A percentile compares a stretch with the other conserved stretches of the same genome.
phyloP scores from a whole-genome alignment of 2,329 filamentous ascomycete genomes.

The Sporothrix globosa region DNA sequence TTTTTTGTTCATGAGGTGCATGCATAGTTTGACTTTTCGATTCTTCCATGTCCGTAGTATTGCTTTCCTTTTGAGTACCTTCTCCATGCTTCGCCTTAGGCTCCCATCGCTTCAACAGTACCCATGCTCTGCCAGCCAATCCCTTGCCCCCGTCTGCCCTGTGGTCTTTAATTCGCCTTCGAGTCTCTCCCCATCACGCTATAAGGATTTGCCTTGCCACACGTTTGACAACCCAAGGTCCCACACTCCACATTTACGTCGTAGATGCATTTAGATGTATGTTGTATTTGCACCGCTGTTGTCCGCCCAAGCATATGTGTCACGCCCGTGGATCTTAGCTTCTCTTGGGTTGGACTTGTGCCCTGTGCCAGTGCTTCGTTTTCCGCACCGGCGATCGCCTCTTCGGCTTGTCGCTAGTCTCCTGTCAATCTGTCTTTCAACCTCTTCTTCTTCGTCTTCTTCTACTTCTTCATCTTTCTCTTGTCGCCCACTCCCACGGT shows the following conservation, averaged over 20 bases:
- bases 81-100: neutral
- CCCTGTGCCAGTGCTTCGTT: neutral
- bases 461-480: neutral
- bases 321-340: neutral
- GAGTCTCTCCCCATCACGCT: neutral
- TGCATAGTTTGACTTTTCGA: neutral
- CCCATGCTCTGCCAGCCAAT: neutral
- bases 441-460: neutral
- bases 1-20: too few species aligned
- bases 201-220: conserved; percentile 8
- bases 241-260: too few species aligned
- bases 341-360: neutral
- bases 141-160: neutral
- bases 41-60: neutral
- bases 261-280: too few species aligned
- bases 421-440: neutral
- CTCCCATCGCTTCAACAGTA: conserved; percentile 11
- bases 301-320: neutral
- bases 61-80: conserved; percentile 10
- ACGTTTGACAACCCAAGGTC: neutral
- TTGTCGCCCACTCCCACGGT: neutral
- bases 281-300: neutral
- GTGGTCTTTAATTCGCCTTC: neutral
- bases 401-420: too few species aligned
- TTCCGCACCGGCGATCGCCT: neutral